phyloP scores from a whole-genome alignment of 2,329 filamentous ascomycete genomes.

The Hypomyces perniciosus region DNA sequence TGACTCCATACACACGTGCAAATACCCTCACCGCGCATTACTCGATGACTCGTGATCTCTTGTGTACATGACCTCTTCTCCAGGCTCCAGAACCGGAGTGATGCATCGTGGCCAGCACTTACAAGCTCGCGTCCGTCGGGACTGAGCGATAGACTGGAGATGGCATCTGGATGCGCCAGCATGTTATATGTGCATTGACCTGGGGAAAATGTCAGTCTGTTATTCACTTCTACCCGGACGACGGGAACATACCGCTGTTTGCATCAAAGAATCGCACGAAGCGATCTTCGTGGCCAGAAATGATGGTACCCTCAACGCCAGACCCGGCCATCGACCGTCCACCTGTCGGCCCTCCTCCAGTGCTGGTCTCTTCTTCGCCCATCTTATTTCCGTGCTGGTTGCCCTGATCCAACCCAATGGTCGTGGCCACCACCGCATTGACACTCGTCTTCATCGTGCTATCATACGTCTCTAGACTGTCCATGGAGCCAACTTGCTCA shows the following conservation, averaged over 20 bases:
- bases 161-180: conserved; percentile 90
- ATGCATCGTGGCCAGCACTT: conserved; percentile 91
- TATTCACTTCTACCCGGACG: background rate
- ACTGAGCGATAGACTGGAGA: conserved; percentile 84
- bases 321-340: conserved; percentile 61
- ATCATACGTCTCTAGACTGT: conserved; percentile 89
- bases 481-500: conserved; percentile 89
- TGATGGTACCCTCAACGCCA: conserved; percentile 86
- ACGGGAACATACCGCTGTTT: conserved; percentile 75
- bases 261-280: conserved; percentile 98
- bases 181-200: conserved; percentile 99
- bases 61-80: conserved; percentile 95
- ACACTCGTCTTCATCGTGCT: conserved; percentile 73
- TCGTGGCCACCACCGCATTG: conserved; percentile 86
- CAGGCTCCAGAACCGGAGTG: conserved; percentile 91
- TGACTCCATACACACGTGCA: conserved; percentile 94
- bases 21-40: conserved; percentile 94
- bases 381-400: conserved; percentile 49
- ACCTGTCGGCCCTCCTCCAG: conserved; percentile 69
- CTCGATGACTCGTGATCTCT: conserved; percentile 85
- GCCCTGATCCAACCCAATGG: conserved; percentile 68
- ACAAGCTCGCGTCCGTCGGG: conserved; percentile 92
- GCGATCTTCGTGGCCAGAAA: conserved; percentile 93
- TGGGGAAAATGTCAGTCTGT: conserved; percentile 31
- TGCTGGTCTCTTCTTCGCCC: conserved; percentile 66